These are phyloP conservation scores for Onygenales sp. DNA, from an alignment of 2,329 filamentous ascomycete species.

Conservation along the genomic window DNA sequence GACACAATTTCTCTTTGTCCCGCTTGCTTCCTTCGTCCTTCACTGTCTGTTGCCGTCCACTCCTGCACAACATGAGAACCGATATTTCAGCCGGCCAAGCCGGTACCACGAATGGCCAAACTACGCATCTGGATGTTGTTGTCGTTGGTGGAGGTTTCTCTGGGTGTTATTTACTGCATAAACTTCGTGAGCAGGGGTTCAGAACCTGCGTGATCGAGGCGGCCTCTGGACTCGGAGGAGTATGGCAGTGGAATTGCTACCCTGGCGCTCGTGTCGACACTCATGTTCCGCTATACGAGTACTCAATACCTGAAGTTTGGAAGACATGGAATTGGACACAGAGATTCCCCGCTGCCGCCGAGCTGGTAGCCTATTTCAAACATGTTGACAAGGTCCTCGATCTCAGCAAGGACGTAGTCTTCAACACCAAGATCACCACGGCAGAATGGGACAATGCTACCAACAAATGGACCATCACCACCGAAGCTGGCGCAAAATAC, in stretches of 20 bases:
- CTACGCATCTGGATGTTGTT: slow-evolving; percentile 22
- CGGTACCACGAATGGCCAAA: too few species aligned
- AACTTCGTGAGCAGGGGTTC: slow-evolving; percentile 27
- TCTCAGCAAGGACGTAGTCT: slow-evolving; percentile 14
- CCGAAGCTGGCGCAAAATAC: slow-evolving; percentile 4
- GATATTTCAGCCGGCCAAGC: too few species aligned
- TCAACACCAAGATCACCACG: slow-evolving; percentile 11
- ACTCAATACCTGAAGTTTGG: slow-evolving; percentile 17
- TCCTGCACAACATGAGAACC: too few species aligned
- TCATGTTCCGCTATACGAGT: slow-evolving; percentile 19
- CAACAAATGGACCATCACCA: slow-evolving; percentile 10
- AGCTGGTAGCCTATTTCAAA: slow-evolving; percentile 20
- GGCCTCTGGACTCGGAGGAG: slow-evolving; percentile 30
- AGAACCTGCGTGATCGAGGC: slow-evolving; percentile 31
- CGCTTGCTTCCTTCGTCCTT: too few species aligned
- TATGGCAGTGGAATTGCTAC: slow-evolving; percentile 39
- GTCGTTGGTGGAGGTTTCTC: slow-evolving; percentile 33
- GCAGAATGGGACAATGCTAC: slow-evolving; percentile 8
- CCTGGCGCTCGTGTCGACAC: slow-evolving; percentile 36
- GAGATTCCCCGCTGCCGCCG: slow-evolving; percentile 14
- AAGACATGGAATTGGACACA: slow-evolving; percentile 15
- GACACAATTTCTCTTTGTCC: too few species aligned
- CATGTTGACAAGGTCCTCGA: slow-evolving; percentile 16
- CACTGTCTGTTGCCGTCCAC: too few species aligned
- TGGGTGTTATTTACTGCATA: slow-evolving; percentile 28